Percentiles rank a stretch among this genome's conserved stretches.
Conservation (phyloP, 768 basidiomycete species). For the Collybia nuda region DNA sequence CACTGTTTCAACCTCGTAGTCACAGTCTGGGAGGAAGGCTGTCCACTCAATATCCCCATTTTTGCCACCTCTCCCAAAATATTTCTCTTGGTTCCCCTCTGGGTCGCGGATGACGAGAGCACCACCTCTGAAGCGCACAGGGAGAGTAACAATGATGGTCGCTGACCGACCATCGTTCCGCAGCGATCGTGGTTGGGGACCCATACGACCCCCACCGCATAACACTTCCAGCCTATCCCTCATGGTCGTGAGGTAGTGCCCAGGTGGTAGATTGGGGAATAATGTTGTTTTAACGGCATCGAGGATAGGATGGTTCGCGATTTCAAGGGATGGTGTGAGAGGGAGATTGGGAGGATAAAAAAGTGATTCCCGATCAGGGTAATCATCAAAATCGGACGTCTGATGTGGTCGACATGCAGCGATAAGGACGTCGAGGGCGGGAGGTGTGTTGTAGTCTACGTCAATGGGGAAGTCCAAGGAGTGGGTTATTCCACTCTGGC, state of each 20-base stretch:
- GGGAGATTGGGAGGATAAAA: constrained; percentile 75
- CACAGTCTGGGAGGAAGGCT: constrained; percentile 72
- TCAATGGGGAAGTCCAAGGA: constrained; percentile 83
- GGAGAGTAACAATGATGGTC: constrained; percentile 72
- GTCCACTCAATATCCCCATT: constrained; percentile 75
- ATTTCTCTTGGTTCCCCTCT: constrained; percentile 60
- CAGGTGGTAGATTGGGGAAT: constrained; percentile 69
- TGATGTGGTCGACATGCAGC: constrained; percentile 71
- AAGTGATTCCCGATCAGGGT: constrained; percentile 62
- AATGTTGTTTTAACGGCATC: constrained; percentile 70
- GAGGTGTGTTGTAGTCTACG: constrained; percentile 70
- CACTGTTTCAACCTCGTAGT: constrained; percentile 71
- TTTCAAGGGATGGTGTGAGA: constrained; percentile 73
- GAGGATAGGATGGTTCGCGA: constrained; percentile 80
- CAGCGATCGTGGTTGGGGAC: constrained; percentile 49
- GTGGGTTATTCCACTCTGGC: constrained; percentile 74
- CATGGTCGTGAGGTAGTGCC: constrained; percentile 67
- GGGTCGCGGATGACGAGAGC: constrained; percentile 55
- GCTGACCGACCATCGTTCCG: constrained; percentile 70
- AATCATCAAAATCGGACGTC: constrained; percentile 49
- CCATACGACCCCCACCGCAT: constrained; percentile 57
- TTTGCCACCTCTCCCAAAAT: constrained; percentile 60
- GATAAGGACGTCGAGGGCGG: constrained; percentile 76
- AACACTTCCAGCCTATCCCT: constrained; percentile 74
- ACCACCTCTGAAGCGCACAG: constrained; percentile 74